phyloP scores from a whole-genome alignment of 768 basidiomycete genomes.

The Phylloporus sp. region DNA sequence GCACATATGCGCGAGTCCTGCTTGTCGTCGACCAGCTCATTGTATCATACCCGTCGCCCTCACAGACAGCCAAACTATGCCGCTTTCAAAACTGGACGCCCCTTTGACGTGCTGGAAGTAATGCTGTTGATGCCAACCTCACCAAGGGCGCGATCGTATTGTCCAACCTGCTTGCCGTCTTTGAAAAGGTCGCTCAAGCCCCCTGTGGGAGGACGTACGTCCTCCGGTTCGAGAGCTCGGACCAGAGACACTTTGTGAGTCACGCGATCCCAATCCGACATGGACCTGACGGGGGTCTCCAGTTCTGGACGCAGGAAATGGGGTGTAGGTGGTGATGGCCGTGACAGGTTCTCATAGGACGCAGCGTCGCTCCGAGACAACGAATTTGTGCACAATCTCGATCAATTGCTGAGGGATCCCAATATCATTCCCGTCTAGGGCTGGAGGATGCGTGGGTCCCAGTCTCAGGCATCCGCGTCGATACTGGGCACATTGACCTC shows the following conservation, averaged over 20 bases:
- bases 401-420: constrained; percentile 64
- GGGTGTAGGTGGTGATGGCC: background rate
- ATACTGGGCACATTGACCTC: constrained; percentile 29
- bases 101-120: constrained; percentile 61
- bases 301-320: constrained; percentile 87
- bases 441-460: constrained; percentile 33
- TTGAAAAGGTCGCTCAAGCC: constrained; percentile 68
- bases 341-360: constrained; percentile 43
- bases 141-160: constrained; percentile 72
- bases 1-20: constrained; percentile 14
- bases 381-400: constrained; percentile 70
- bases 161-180: constrained; percentile 71
- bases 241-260: constrained; percentile 85
- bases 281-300: constrained; percentile 2
- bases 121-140: constrained; percentile 59
- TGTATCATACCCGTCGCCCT: constrained; percentile 22
- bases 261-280: background rate
- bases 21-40: background rate
- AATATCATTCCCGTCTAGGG: constrained; percentile 59
- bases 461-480: constrained; percentile 49
- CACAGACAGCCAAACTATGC: constrained; percentile 28
- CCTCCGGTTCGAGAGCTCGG: constrained; percentile 86
- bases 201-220: constrained; percentile 70
- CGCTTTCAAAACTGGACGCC: constrained; percentile 68
- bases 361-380: constrained; percentile 60